Evolutionary conservation across 23 red algal genomes (phyloP), one percentile per base, ranked within the genome.

Genomic region (Gracilaria caudata): DNA sequence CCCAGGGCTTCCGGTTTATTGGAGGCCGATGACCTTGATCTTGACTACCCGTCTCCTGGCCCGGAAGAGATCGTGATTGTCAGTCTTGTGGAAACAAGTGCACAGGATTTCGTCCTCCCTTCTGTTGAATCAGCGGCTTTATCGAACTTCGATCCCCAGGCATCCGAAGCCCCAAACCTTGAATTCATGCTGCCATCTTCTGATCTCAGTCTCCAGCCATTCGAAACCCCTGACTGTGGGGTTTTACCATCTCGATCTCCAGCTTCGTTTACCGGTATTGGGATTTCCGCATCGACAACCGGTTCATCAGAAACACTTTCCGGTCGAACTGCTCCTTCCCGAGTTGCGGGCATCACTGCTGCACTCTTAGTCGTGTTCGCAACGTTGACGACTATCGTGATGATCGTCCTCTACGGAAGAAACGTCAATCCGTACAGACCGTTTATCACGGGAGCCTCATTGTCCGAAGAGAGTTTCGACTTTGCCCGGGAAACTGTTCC

Each of bases 391-490:
- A 29, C 70, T 7, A 13, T 75, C 25, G 0, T 25, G 13, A 40
- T 5, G 21, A 46, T 75, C 26, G n/a, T 33, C 7, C 12, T 75
- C 16, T 75, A 75, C 26, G 70, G 70, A 47, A 75, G 70, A 75
- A 75, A 49, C 40, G 47, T 47, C 43, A 75, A 75, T 75, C 70
- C 70, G 40, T 75, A 75, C 43, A 45, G 37, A 21, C 70, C 70
- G 38, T 75, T 75, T 21, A 75, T 75, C 20, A 75, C 70, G 0
- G 70, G 70, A 1, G 70, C 70, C 37, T 75, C 70, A 24, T 36
- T 75, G 3, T 75, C 70, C 17, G 70, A 75, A 29, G 70, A 75
- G 12, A 47, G 40, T 24, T 49, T 75, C 49, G 70, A 47, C 40
- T 49, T 75, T 20, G 43, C 37, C 8, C 39, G 8, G 19, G 20